Percentiles rank a stretch among this genome's conserved stretches.
These are phyloP conservation scores for Salvia miltiorrhiza DNA, from an alignment of 257 asterid genomes.

Conservation along the genomic window DNA sequence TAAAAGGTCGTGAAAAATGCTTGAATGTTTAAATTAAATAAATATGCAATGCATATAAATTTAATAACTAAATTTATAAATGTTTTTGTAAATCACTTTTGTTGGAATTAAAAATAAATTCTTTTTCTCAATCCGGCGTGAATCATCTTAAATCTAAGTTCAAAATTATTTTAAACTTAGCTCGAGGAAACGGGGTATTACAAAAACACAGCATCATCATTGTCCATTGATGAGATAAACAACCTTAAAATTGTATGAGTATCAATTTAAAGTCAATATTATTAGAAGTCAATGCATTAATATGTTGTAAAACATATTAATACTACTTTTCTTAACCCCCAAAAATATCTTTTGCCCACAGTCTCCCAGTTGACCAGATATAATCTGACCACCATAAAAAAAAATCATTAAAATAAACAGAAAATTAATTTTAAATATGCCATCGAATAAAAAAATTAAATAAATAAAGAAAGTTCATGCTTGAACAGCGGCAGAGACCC, in stretches of 20 bases:
- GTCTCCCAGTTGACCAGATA: slow-evolving; percentile 10
- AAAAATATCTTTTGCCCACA: neutral
- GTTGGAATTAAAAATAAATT: no score
- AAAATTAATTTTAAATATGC: neutral
- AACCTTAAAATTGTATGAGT: neutral
- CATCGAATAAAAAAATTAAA: neutral
- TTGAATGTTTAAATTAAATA: no score
- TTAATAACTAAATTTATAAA: no score
- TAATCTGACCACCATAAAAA: no score
- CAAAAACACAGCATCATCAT: neutral
- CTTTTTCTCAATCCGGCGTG: no score
- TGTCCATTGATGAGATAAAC: neutral
- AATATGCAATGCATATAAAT: no score
- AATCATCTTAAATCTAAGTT: no score
- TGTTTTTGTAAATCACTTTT: no score
- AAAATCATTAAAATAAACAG: neutral
- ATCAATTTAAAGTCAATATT: neutral
- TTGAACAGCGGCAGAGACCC: slow-evolving; percentile 26
- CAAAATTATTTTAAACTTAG: no score
- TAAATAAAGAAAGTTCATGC: neutral
- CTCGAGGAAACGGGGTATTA: no score
- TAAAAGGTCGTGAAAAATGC: no score
- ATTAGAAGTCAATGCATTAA: neutral
- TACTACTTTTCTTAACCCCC: neutral
- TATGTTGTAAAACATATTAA: neutral